A percentile compares a stretch with the other conserved stretches of the same genome.
phyloP scores from a whole-genome alignment of 768 basidiomycete species.

The Tephrocybe sp. region DNA sequence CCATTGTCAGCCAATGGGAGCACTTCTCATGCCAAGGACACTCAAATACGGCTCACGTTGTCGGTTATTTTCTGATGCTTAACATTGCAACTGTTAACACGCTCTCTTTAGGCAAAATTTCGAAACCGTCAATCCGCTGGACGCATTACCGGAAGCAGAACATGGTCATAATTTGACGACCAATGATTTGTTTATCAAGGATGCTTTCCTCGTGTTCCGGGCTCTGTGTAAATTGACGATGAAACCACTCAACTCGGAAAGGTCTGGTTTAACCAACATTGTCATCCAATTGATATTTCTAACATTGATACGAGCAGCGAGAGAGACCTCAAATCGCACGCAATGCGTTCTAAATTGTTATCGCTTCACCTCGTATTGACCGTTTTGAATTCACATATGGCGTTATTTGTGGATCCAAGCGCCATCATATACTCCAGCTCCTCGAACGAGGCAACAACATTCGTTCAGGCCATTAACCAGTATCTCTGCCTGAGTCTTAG shows the following conservation, averaged over 20 bases:
- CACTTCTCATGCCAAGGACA: neutral
- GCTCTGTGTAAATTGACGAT: slow-evolving; percentile 97
- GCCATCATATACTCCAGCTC: slow-evolving; percentile 93
- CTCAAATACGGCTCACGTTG: slow-evolving; percentile 14
- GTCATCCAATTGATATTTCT: neutral
- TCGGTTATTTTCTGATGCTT: slow-evolving; percentile 9
- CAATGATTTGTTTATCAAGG: slow-evolving; percentile 94
- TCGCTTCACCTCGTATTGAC: slow-evolving; percentile 93
- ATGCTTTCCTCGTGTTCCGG: slow-evolving; percentile 96
- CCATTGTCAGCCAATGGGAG: slow-evolving; percentile 6
- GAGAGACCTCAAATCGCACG: slow-evolving; percentile 93
- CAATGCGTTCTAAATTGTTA: slow-evolving; percentile 95
- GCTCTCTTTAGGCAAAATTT: slow-evolving; percentile 32
- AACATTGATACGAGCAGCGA: slow-evolving; percentile 54
- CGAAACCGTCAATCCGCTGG: slow-evolving; percentile 33
- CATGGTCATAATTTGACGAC: slow-evolving; percentile 54
- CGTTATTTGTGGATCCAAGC: slow-evolving; percentile 82
- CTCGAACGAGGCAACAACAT: slow-evolving; percentile 82
- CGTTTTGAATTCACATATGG: slow-evolving; percentile 89
- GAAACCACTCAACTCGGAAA: slow-evolving; percentile 94
- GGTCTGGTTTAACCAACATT: slow-evolving; percentile 45
- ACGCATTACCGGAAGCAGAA: slow-evolving; percentile 32
- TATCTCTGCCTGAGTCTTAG: slow-evolving; percentile 93
- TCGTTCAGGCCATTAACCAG: slow-evolving; percentile 93
- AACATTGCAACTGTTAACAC: slow-evolving; percentile 4